Percentiles rank a stretch among this genome's conserved stretches.
These are phyloP conservation scores for Ceratocystis harringtonii DNA, from an alignment of 2,329 filamentous ascomycete genomes.

Conservation along the genomic window DNA sequence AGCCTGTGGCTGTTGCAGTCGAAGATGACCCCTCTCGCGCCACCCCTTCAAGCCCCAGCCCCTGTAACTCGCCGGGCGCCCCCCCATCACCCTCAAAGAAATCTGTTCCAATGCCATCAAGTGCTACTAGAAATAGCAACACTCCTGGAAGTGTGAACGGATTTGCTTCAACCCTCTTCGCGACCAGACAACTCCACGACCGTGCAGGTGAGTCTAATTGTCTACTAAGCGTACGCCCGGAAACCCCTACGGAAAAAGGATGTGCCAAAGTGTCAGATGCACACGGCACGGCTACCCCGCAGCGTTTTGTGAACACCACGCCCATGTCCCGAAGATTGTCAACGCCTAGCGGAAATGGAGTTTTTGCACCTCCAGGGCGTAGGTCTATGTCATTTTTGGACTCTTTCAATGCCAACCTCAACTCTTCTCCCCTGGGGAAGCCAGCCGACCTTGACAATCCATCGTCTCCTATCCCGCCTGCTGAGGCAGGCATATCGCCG, in stretches of 20 bases:
- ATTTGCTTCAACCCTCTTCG: constrained; percentile 8
- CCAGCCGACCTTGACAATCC: constrained; percentile 10
- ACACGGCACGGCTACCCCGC: constrained; percentile 5
- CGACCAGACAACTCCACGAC: constrained; percentile 10
- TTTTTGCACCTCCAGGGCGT: constrained; percentile 12
- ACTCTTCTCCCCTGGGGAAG: constrained; percentile 13
- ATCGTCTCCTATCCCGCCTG: constrained; percentile 22
- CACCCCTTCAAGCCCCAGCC: background rate
- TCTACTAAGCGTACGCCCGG: background rate
- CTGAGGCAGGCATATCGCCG: constrained; percentile 35
- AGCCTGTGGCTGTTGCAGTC: background rate
- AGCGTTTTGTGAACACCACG: constrained; percentile 10
- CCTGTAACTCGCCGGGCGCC: background rate
- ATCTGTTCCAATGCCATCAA: constrained; percentile 14
- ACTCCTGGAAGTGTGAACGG: constrained; percentile 2
- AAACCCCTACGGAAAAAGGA: constrained; percentile 11
- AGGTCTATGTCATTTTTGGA: constrained; percentile 17
- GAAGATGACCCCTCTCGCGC: background rate
- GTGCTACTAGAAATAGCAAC: background rate
- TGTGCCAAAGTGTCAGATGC: background rate
- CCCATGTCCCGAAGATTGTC: constrained; percentile 16
- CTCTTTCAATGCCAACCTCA: constrained; percentile 10
- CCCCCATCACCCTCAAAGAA: constrained; percentile 19
- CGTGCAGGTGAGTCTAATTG: background rate
- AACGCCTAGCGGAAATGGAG: constrained; percentile 15